Evolutionary conservation across 1,139 yeast genomes (phyloP).

Genomic region (Hemisphaericaspora lyxosophila): DNA sequence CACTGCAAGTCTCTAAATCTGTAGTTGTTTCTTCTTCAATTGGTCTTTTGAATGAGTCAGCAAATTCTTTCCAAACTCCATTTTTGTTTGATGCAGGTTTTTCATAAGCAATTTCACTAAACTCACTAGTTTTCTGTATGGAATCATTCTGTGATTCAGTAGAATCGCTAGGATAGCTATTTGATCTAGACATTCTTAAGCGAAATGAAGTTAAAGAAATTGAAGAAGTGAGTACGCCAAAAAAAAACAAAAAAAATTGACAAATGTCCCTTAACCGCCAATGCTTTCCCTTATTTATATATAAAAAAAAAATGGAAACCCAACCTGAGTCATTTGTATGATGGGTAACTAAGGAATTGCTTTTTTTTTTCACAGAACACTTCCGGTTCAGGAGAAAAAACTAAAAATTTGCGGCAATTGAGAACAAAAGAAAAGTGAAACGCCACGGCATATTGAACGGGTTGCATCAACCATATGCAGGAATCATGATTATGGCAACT

Average conservation of each 20-base stretch:
- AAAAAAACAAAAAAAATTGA: not conserved
- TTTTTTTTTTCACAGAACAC: not conserved
- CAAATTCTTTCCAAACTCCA: conserved; percentile 25
- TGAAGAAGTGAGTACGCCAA: not conserved
- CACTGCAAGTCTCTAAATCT: conserved; percentile 11
- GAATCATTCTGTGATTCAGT: conserved; percentile 5
- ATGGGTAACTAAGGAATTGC: no score
- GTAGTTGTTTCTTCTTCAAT: conserved; percentile 10
- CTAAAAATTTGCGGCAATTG: conserved; percentile 5
- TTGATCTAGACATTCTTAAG: conserved; percentile 1
- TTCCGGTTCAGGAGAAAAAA: conserved; percentile 1
- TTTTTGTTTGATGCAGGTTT: not conserved
- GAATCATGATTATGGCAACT: not conserved
- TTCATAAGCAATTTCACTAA: conserved; percentile 1
- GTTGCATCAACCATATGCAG: not conserved
- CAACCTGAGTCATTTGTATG: not conserved
- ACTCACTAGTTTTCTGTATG: not conserved
- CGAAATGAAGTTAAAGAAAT: not conserved
- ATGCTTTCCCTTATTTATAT: not conserved
- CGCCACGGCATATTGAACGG: not conserved
- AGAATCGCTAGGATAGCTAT: conserved; percentile 1
- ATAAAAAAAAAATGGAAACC: not conserved
- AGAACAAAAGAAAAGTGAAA: not conserved
- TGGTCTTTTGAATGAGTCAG: conserved; percentile 37
- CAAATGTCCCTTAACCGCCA: not conserved